A percentile compares a stretch with the other conserved stretches of the same genome.
Evolutionary conservation across 2,329 filamentous ascomycete species (phyloP).

Genomic region (Colletotrichum aenigma): DNA sequence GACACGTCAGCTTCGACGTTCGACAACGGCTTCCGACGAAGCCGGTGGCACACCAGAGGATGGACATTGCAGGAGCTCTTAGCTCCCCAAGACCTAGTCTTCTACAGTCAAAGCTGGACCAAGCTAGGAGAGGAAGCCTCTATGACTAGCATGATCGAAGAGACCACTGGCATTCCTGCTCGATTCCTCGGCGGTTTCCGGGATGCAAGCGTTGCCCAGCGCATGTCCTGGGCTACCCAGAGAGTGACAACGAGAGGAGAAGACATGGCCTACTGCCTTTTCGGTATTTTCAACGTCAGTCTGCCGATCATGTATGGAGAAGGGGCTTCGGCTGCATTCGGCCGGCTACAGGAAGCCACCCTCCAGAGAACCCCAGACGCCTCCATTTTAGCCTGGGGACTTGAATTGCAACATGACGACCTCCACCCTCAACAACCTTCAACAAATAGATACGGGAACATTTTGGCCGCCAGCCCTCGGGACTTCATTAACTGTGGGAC

Average conservation of each 20-base stretch:
- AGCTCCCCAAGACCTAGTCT: not conserved
- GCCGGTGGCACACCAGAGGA: not conserved
- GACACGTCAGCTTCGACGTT: not conserved
- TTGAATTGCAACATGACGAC: not conserved
- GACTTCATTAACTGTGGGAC: not conserved
- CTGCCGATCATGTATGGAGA: not conserved
- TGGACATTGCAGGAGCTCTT: not conserved
- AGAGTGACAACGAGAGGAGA: not conserved
- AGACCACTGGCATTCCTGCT: not conserved
- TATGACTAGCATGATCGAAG: not conserved
- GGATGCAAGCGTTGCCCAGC: not conserved
- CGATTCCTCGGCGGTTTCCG: accelerated
- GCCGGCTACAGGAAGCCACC: not conserved
- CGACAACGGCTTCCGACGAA: not conserved
- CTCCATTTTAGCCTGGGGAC: not conserved
- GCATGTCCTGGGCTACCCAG: not conserved
- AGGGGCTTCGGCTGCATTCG: not conserved
- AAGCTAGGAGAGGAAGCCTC: not conserved
- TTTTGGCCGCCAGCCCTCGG: not conserved
- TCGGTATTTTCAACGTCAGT: not conserved
- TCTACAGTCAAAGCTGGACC: not conserved
- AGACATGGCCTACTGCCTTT: not conserved
- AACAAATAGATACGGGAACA: not conserved
- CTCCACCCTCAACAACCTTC: accelerated
- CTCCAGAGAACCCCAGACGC: not conserved